A percentile compares a stretch with the other conserved stretches of the same genome.
phyloP scores from a whole-genome alignment of 768 basidiomycete genomes.

The Mycena chlorophos region DNA sequence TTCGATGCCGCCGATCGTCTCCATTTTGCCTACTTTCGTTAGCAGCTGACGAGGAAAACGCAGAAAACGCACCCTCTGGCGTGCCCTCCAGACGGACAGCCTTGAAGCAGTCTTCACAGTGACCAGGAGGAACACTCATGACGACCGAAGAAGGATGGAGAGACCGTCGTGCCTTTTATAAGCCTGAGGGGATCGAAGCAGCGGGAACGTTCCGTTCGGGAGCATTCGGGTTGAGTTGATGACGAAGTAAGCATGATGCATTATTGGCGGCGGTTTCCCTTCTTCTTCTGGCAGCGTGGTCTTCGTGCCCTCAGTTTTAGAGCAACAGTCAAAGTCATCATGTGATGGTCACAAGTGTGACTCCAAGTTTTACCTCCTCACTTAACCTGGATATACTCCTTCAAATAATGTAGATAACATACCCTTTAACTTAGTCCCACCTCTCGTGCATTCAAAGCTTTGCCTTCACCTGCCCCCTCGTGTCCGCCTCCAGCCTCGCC shows the following conservation, averaged over 20 bases:
- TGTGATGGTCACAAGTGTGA: no score
- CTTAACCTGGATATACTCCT: no score
- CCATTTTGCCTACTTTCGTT: constrained; percentile 18
- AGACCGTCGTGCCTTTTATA: neutral
- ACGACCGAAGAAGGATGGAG: neutral
- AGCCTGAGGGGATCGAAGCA: neutral
- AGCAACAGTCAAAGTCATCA: no score
- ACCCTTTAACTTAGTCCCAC: neutral
- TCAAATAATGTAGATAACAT: neutral
- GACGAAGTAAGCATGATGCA: neutral
- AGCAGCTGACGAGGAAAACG: neutral
- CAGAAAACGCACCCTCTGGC: constrained; percentile 15
- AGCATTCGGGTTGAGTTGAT: neutral
- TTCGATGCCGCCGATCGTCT: constrained; percentile 36
- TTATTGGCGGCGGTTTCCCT: no score
- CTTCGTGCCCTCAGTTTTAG: no score
- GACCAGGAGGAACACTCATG: neutral
- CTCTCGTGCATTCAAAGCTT: constrained; percentile 3
- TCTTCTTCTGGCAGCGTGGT: no score
- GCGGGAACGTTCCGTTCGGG: neutral
- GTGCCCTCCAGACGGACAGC: constrained; percentile 28
- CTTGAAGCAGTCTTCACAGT: constrained; percentile 29
- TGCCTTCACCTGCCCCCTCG: constrained; percentile 6
- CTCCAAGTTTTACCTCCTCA: no score
- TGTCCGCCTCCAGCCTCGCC: constrained; percentile 27